Evolutionary conservation across 768 basidiomycete species (phyloP), one percentile per base, ranked within the genome.

Genomic region (Leccinum imitatum): DNA sequence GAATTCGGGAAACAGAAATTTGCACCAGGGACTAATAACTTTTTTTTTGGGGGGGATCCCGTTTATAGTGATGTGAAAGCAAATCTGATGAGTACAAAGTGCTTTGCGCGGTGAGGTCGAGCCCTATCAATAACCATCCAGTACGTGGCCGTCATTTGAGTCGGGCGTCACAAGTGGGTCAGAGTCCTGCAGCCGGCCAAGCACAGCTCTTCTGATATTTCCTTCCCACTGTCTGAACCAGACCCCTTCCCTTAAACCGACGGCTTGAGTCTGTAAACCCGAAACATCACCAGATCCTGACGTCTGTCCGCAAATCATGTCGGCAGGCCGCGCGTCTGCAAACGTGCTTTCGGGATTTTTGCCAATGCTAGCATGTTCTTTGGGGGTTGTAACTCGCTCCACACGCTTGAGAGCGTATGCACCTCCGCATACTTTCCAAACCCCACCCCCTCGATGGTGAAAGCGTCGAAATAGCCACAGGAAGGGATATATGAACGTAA

Each of bases 141-240:
- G 59, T 27, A 61, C 9, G 9, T 48, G 47, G 17, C 60, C 66
- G 46, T 56, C 66, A 46, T 71, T 10, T 10, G 31, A 31, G 31
- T 31, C 70, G 17, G 75, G 67, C 1, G 73, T 76, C 15, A 69
- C 72, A 8, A 74, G 70, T 4, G 81, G 80, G 53, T 67, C 59
- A 37, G 59, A 50, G 7, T 57, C 59, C 39, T 77, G 78, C 63
- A 81, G 75, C 19, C 77, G 75, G 55, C 70, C 72, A 5, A 75
- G 61, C 2, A 92, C 89, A 0, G 84, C 84, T 23, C 82, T 79
- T 47, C 76, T 77, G 56, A 95, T 90, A 1, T 84, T 78, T 25
- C 77, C 78, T 67, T 93, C 89, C 90, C 92, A 93, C 56, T 77
- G 77, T 69, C 79, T 81, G 70, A 92, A 89, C 91, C 91, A 95